Base-by-base conservation (phyloP, 495 filamentous ascomycete genomes). In the Penicillium lagena region DNA sequence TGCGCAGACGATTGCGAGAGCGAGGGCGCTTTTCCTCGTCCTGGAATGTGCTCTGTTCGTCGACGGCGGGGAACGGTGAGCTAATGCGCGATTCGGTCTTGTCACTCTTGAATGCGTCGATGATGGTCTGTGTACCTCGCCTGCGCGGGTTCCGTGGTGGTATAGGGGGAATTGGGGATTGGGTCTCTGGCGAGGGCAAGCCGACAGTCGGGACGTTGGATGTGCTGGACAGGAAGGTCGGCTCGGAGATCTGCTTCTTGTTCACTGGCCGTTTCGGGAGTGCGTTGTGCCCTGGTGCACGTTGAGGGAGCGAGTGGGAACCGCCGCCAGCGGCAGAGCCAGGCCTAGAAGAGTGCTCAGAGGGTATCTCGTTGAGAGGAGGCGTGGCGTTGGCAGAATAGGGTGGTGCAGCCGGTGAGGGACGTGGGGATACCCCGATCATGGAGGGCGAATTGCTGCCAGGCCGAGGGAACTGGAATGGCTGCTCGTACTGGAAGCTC, bases 171-270 rank as follows among this genome's bases (percentile, higher is more conserved):
- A 64, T 49, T 4, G 59, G 70, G 43, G 52, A 61, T 35, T 72
- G 37, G 62, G 67, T 51, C 37, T 76, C 54, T 42, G 72, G 66
- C 47, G 71, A 51, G 3, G 82, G 82, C 3, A 87, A 68, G 33
- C 77, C 75, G 10, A 86, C 72, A 0, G 79, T 81, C 4, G 82
- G 79, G 12, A 93, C 76, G 35, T 81, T 82, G 9, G 83, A 89
- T 8, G 87, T 93, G 14, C 76, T 79, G 30, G 79, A 86, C n/a
- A 91, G 62, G 44, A 95, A 85, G 0, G 77, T 86, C 0, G 89
- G 89, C 50, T 93, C 89, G 3, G 87, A 91, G 33, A 96, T 94
- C 27, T 85, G 79, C 30, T 75, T 68, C 55, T 91, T 89, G 53
- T 80, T 82, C 38, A 93, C 69, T 0, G 77, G 69, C 32, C 79